phyloP scores from a whole-genome alignment of 768 basidiomycete genomes.

The Rhodotorula graminis region DNA sequence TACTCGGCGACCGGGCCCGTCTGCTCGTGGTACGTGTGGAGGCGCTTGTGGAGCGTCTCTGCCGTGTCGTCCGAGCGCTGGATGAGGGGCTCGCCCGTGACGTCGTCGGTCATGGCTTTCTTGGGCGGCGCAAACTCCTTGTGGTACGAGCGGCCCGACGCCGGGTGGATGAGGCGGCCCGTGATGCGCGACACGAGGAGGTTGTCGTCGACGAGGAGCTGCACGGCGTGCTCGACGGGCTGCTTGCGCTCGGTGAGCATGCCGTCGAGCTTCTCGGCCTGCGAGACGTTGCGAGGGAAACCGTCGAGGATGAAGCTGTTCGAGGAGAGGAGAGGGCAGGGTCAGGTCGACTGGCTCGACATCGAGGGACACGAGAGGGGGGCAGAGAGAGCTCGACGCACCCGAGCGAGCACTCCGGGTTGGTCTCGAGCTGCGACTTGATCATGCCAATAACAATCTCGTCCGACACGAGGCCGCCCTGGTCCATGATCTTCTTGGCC shows the following conservation, averaged over 20 bases:
- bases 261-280: conserved; percentile 88
- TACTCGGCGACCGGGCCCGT: conserved; percentile 94
- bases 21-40: conserved; percentile 82
- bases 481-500: conserved; percentile 97
- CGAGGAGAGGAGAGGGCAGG: too few relatives aligned
- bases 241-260: conserved; percentile 81
- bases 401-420: conserved; percentile 92
- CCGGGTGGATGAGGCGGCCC: conserved; percentile 84
- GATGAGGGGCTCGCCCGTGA: conserved; percentile 89
- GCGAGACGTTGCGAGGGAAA: conserved; percentile 96
- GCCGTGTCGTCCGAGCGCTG: conserved; percentile 98
- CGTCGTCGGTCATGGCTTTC: conserved; percentile 87
- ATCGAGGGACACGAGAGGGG: not conserved
- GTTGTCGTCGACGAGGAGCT: conserved; percentile 87
- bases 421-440: conserved; percentile 87
- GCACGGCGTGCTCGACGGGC: conserved; percentile 84
- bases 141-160: conserved; percentile 89
- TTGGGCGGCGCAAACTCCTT: conserved; percentile 96
- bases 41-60: conserved; percentile 84
- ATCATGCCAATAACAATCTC: conserved; percentile 99
- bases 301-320: conserved; percentile 93
- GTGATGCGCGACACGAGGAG: conserved; percentile 97
- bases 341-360: too few relatives aligned
- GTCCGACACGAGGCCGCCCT: conserved; percentile 88
- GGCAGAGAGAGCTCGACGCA: conserved; percentile 56